Base-by-base conservation (phyloP, 495 filamentous ascomycete species). In the Lepraria neglecta region DNA sequence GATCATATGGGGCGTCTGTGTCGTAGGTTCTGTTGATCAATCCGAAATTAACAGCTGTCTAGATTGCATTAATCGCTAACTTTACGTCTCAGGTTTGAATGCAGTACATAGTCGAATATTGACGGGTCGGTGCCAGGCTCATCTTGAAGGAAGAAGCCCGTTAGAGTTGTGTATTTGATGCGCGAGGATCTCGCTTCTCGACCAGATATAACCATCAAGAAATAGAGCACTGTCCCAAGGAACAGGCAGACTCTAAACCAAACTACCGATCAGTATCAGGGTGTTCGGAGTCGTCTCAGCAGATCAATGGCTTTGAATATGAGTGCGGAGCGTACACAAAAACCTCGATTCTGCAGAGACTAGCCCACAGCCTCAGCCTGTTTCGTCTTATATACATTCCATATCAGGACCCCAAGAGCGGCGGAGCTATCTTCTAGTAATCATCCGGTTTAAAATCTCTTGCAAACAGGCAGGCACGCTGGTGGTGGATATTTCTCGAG, bases 111-210 rank as follows among this genome's bases (percentile, higher is more conserved):
- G 70, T 89, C 83, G 68, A 89, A 91, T 4, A 74, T 81, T 6
- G 72, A 70, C 2, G 84, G 66, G 67, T 87, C 76, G 4, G 87
- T 91, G 9, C 74, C 67, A 2, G 73, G 74, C 51, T 87, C 77
- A 72, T 90, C 87, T 69, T 91, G 88, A 15, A 81, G 72, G 68
- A 91, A 91, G 68, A 84, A 88, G 2, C 86, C 87, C 9, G 79
- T 71, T n/a, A 90, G 80, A 12, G 81, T 82, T 6, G 79, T 78
- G 68, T 89, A 89, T 57, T 81, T 76, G 58, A 85, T 73, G 44
- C 33, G 56, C 35, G 33, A 24, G 10, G 38, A 19, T 21, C 9
- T 38, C 5, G 50, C 40, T 21, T 33, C 51, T 11, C 10, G 30
- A 12, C 21, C 35, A 38, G 17, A 2, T 0, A 54, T 3, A 19